Base-by-base conservation (phyloP, 129 eudicot genomes). In the Silybum marianum region DNA sequence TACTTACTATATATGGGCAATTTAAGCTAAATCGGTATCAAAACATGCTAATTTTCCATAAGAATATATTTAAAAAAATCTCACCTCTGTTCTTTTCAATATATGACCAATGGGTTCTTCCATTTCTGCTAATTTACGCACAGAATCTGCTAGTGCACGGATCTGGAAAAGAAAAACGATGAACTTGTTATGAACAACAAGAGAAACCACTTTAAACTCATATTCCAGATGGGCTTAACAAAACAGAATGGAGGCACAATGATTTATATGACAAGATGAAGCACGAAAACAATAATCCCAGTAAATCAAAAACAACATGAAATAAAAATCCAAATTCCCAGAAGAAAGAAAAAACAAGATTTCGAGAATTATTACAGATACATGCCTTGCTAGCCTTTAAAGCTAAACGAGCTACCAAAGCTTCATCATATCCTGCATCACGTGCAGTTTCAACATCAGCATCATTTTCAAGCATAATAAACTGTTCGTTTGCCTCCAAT, bases 41-140 rank as follows among this genome's bases (percentile, higher is more conserved):
- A 72, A 22, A 28, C 66, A 18, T 60, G 26, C 58, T 34, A 9
- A 76, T 30, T 13, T 65, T 74, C 71, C 54, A 46, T 22, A 73
- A 74, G 63, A 75, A 65, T 39, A 10, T 7, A 40, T 54, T 18
- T 19, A 78, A 30, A 23, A 78, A 32, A 16, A 26, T 25, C 81
- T 78, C 76, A 94, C 98, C 97, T 94, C 97, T 60, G 97, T 94
- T 90, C 79, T 90, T 86, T 87, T 89, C 80, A 92, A 65, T 66
- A 90, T 36, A 8, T 78, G 89, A 71, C 98, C 97, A 84, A 94
- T 85, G 22, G 98, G 98, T 7, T 94, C 98, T 81, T 94, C 96
- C 97, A 94, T 92, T 34, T 85, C 89, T 26, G 98, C 97, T 74
- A 94, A 89, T 30, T 14, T 86, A 60, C 97, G 97, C 42, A 94